phyloP scores from a whole-genome alignment of 129 eudicot genomes.

The Oenanthe sinensis region DNA sequence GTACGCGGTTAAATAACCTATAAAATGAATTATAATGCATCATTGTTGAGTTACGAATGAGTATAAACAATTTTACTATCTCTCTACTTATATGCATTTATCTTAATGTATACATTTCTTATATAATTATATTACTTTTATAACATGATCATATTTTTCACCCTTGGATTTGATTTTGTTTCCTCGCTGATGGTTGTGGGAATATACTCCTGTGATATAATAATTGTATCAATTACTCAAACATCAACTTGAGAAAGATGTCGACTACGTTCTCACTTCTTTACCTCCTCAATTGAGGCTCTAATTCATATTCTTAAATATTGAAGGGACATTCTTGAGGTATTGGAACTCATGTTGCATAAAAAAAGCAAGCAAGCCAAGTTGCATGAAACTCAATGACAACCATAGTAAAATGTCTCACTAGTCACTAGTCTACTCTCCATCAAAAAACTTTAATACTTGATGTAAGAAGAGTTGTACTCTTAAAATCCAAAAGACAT shows the following conservation, averaged over 20 bases:
- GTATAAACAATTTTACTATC: too few species aligned
- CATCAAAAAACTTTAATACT: background rate
- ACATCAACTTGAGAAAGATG: background rate
- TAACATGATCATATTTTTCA: background rate
- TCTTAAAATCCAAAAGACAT: background rate
- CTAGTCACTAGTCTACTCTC: background rate
- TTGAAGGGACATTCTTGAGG: background rate
- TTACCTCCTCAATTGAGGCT: background rate
- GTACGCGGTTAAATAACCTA: too few species aligned
- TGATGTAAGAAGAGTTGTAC: background rate
- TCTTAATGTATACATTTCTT: too few species aligned
- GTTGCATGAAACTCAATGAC: background rate
- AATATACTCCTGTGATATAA: background rate
- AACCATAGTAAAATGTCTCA: slow-evolving; percentile 1
- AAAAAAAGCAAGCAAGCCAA: background rate
- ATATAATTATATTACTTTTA: too few species aligned
- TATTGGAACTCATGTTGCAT: background rate
- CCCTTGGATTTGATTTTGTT: background rate
- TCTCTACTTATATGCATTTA: too few species aligned
- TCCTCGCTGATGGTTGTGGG: background rate
- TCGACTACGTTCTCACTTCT: background rate
- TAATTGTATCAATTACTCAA: background rate
- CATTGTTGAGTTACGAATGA: too few species aligned
- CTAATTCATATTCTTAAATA: background rate
- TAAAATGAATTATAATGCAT: too few species aligned